Base-by-base conservation (phyloP, 169 alveolate species). In the Cryptosporidium parvum region DNA sequence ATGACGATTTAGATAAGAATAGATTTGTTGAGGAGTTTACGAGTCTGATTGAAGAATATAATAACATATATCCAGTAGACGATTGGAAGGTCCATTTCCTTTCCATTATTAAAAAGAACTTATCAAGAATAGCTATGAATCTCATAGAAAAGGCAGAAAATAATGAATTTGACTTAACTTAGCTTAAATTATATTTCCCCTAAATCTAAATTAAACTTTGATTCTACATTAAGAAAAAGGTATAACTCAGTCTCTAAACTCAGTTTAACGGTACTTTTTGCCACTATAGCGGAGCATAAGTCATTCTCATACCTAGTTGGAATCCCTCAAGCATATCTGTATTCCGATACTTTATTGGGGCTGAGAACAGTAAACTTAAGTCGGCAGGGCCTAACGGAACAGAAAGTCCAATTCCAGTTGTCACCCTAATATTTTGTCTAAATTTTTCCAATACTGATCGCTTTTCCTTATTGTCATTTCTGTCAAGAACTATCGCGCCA, bases 31-130 rank as follows among this genome's bases (percentile, higher is more conserved):
- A 80, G 12, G 89, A 80, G 8, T 80, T 80, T 29, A 42, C 89
- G 4, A 31, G n/a, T 6, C n/a, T 80, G 52, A 44, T 80, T 14
- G 89, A 80, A 12, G 89, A 80, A 26, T 80, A 80, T 65, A 80
- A 80, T 37, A 61, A 44, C 53, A 80, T 80, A 9, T 80, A 80
- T 39, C 89, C 89, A 14, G 10, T 80, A 33, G 89, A 80, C 33
- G 89, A 80, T 37, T 80, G 89, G 89, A 80, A 59, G 62, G 80
- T 80, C 7, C 89, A 80, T 31, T 80, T 80, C 14, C 68, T 80
- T 14, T 44, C 89, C n/a, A 65, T 62, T 26, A 62, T 80, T 18
- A 80, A 80, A 6, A 80, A 59, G 59, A 80, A 80, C 51, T 16
- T 80, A 3, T n/a, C 56, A 29, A 62, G 48, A 62, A 21, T 65